Percentiles rank a stretch among this genome's conserved stretches.
Evolutionary conservation across 495 filamentous ascomycete genomes (phyloP).

Genomic region (Penicillium bovifimosum): DNA sequence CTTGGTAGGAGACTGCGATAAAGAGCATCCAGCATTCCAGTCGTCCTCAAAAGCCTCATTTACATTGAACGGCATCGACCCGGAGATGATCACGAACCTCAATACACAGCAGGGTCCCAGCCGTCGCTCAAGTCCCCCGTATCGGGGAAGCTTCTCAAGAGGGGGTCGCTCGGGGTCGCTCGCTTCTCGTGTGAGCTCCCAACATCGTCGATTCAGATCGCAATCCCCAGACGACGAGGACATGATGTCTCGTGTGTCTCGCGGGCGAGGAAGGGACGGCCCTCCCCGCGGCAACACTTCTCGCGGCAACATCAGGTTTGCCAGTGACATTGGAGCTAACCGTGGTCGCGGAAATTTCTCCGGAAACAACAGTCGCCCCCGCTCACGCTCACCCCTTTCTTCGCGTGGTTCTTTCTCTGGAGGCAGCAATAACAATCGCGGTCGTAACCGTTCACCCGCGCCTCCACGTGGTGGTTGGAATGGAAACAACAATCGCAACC

Average conservation of each 20-base stretch:
- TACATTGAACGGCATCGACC: conserved; percentile 32
- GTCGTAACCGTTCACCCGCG: too few species aligned
- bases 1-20: conserved; percentile 42
- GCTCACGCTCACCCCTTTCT: not conserved
- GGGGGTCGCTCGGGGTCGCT: conserved; percentile 8
- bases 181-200: not conserved
- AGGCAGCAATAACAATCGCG: too few species aligned
- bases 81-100: conserved; percentile 31
- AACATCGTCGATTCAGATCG: not conserved
- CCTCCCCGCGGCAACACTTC: not conserved
- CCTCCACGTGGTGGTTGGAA: too few species aligned
- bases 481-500: not conserved
- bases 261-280: conserved; percentile 1
- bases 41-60: conserved; percentile 35
- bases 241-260: conserved; percentile 16
- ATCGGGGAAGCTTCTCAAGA: not conserved
- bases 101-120: conserved; percentile 16
- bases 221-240: conserved; percentile 27
- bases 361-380: not conserved
- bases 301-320: not conserved
- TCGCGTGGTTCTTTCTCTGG: not conserved
- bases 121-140: not conserved
- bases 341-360: not conserved
- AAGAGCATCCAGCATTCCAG: conserved; percentile 13
- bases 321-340: not conserved